These are phyloP conservation scores for Silene conica DNA, from an alignment of 148 eudicot genomes.

Conservation along the genomic window DNA sequence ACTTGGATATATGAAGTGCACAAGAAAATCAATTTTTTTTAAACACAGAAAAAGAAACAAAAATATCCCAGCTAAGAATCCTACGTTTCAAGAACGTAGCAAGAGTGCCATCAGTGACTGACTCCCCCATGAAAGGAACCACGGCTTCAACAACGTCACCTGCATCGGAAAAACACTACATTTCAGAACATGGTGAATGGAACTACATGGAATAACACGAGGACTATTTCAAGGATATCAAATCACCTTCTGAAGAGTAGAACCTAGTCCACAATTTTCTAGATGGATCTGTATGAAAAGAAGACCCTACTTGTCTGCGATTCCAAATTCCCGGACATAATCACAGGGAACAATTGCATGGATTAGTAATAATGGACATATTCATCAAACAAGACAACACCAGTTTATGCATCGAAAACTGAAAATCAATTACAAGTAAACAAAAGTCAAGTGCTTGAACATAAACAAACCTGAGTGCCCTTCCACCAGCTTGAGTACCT, in stretches of 20 bases:
- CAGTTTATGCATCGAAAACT: not conserved
- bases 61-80: slow-evolving; percentile 24
- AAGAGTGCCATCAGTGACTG: slow-evolving; percentile 86
- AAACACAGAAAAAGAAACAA: not conserved
- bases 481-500: slow-evolving; percentile 23
- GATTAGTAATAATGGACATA: not conserved
- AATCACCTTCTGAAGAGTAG: slow-evolving; percentile 65
- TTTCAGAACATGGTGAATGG: slow-evolving; percentile 1
- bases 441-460: not conserved
- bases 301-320: slow-evolving; percentile 41
- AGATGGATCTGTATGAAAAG: slow-evolving; percentile 30
- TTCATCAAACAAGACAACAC: not conserved
- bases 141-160: slow-evolving; percentile 87
- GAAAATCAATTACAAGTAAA: no score
- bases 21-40: no score
- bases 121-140: slow-evolving; percentile 96
- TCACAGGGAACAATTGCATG: not conserved
- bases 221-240: slow-evolving; percentile 11
- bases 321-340: no score
- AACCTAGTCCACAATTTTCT: slow-evolving; percentile 31
- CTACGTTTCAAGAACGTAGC: slow-evolving; percentile 84
- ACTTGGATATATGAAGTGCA: not conserved
- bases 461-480: slow-evolving; percentile 26
- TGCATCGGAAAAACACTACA: slow-evolving; percentile 18
- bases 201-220: not conserved